Percentiles rank a stretch among this genome's conserved stretches.
Conservation (phyloP, 129 eudicot genomes). For the Saposhnikovia divaricata region DNA sequence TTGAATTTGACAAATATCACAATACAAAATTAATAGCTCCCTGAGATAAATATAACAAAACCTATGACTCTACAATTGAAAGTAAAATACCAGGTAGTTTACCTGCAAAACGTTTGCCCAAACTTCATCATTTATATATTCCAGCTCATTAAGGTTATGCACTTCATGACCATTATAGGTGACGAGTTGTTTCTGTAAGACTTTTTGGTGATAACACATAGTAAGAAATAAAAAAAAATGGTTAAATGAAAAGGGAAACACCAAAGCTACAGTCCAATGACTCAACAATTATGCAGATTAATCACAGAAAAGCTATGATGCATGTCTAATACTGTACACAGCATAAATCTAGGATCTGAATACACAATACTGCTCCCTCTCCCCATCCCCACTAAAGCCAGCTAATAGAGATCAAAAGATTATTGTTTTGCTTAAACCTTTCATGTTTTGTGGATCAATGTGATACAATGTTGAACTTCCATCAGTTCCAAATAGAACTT, state of each 20-base stretch:
- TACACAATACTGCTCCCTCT: neutral
- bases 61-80: neutral
- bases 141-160: conserved; percentile 76
- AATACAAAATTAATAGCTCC: neutral
- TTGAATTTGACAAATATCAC: neutral
- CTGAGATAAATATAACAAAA: neutral
- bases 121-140: conserved; percentile 69
- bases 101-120: conserved; percentile 98
- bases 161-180: conserved; percentile 68
- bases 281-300: neutral
- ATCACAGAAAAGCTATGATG: neutral
- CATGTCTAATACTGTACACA: neutral
- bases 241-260: neutral
- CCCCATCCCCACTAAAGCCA: neutral
- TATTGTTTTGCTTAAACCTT: conserved; percentile 37
- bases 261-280: neutral
- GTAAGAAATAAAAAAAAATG: neutral
- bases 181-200: conserved; percentile 35
- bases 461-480: conserved; percentile 74
- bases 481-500: conserved; percentile 76
- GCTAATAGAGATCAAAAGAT: neutral
- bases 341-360: neutral
- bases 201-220: conserved; percentile 28
- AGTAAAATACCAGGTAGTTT: conserved; percentile 1
- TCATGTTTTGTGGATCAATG: conserved; percentile 57